Conservation (phyloP, 768 basidiomycete species). For the Hygrophorus pudorinus region DNA sequence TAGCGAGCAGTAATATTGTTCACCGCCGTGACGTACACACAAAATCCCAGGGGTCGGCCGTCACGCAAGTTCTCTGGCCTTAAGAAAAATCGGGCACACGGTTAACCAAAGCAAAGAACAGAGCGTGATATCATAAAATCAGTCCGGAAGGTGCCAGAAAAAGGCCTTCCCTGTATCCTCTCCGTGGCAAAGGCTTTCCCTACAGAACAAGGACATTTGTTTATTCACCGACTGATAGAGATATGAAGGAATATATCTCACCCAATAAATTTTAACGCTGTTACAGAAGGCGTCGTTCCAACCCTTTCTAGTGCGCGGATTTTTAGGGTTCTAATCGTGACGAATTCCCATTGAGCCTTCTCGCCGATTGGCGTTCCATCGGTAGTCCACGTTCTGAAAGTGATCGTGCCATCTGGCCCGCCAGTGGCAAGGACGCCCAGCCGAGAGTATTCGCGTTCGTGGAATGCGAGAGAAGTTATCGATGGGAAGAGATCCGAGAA, state of each 20-base stretch:
- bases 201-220: conserved; percentile 14
- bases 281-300: conserved; percentile 47
- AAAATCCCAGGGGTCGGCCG: too few relatives aligned
- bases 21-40: too few relatives aligned
- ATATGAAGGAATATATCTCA: conserved; percentile 22
- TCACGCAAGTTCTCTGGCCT: too few relatives aligned
- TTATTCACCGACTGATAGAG: neutral
- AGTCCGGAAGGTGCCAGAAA: conserved; percentile 49
- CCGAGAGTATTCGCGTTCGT: conserved; percentile 79
- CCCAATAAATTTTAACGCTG: conserved; percentile 79
- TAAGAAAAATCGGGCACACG: too few relatives aligned
- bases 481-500: conserved; percentile 35
- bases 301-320: conserved; percentile 12
- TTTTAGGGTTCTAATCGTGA: conserved; percentile 58
- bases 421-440: conserved; percentile 77
- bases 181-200: conserved; percentile 55
- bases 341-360: conserved; percentile 68
- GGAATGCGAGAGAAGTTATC: conserved; percentile 76
- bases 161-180: conserved; percentile 53
- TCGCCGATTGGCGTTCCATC: conserved; percentile 61
- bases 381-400: conserved; percentile 77
- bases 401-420: conserved; percentile 63
- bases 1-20: too few relatives aligned
- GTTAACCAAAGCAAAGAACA: neutral
- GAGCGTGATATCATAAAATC: conserved; percentile 5